Evolutionary conservation across 202 grass and related monocot genomes (phyloP).

Genomic region (Saccharum hybrid): DNA sequence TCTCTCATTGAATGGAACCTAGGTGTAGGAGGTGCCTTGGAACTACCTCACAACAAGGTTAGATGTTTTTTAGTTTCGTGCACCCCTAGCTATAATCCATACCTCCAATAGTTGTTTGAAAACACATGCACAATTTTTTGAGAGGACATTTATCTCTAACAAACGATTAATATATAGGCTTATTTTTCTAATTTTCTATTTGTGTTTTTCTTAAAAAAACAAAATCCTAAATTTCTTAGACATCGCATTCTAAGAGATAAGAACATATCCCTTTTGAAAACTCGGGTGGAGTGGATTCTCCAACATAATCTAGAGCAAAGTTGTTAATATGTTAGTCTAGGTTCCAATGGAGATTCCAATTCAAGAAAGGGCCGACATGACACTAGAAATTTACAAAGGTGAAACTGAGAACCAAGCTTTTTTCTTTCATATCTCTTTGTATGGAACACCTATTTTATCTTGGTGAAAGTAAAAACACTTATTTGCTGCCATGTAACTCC

Average conservation of each 20-base stretch:
- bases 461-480: no score
- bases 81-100: background rate
- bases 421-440: background rate
- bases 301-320: background rate
- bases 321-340: background rate
- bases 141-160: no score
- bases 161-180: no score
- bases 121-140: background rate
- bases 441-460: background rate
- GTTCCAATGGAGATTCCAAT: background rate
- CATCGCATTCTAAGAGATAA: background rate
- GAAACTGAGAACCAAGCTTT: background rate
- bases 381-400: background rate
- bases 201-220: no score
- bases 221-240: no score
- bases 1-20: no score
- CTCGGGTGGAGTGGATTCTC: background rate
- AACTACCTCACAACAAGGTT: no score
- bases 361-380: background rate
- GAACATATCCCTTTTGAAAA: background rate
- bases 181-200: background rate
- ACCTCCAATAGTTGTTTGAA: background rate
- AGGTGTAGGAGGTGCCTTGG: no score
- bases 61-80: background rate
- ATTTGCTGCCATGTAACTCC: no score